Evolutionary conservation across 2,329 filamentous ascomycete genomes (phyloP).

Genomic region (Geoglossum cookeanum): DNA sequence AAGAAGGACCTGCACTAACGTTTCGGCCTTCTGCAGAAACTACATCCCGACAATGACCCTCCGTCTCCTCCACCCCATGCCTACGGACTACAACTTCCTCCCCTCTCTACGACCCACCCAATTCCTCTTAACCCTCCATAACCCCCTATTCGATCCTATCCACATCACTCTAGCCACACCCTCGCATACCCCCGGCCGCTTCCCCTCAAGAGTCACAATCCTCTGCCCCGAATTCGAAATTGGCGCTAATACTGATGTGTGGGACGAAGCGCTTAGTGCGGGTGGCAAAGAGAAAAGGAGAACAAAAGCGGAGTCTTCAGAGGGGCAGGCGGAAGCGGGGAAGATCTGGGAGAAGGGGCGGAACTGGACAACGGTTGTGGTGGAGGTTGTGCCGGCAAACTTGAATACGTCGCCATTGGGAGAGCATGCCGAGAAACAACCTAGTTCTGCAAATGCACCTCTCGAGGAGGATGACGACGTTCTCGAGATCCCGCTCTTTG

Average conservation of each 20-base stretch:
- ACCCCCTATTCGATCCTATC: constrained; percentile 83
- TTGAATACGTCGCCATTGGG: constrained; percentile 12
- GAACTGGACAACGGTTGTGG: constrained; percentile 87
- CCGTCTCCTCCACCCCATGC: constrained; percentile 32
- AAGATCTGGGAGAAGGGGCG: constrained; percentile 91
- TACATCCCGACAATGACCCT: constrained; percentile 74
- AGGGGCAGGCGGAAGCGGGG: constrained; percentile 52
- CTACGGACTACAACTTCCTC: constrained; percentile 20
- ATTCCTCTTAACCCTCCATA: constrained; percentile 77
- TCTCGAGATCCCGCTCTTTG: constrained; percentile 85
- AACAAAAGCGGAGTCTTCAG: constrained; percentile 11
- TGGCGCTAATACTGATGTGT: constrained; percentile 81
- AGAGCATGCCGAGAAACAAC: constrained; percentile 6
- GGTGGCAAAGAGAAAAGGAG: constrained; percentile 18
- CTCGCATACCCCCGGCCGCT: constrained; percentile 54
- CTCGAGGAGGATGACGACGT: constrained; percentile 37
- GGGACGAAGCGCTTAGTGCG: constrained; percentile 68
- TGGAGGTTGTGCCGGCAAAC: constrained; percentile 45
- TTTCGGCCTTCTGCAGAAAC: constrained; percentile 28
- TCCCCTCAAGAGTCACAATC: constrained; percentile 67
- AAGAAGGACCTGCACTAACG: background rate
- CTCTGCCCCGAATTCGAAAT: constrained; percentile 89
- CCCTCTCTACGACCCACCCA: constrained; percentile 39
- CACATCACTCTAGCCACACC: constrained; percentile 77
- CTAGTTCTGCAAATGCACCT: background rate